Conservation (phyloP, 2,329 filamentous ascomycete species). For the Ceratocystis variospora region DNA sequence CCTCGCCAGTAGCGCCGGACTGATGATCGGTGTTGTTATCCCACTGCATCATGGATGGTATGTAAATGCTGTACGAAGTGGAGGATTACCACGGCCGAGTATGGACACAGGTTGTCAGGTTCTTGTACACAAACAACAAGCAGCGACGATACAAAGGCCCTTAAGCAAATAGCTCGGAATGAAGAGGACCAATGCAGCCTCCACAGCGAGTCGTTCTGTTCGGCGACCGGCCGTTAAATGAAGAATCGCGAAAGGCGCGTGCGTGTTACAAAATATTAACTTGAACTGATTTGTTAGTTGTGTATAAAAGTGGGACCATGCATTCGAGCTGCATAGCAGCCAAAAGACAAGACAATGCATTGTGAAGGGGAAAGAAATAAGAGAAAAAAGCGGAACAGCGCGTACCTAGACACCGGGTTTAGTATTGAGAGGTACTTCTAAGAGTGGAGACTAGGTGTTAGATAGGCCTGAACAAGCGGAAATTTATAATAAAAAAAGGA, state of each 20-base stretch:
- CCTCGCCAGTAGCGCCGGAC: not conserved
- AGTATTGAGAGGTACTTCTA: conserved; percentile 9
- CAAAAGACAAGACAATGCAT: not conserved
- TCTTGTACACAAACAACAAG: no score
- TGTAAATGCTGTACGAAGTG: not conserved
- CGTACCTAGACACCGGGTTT: conserved; percentile 9
- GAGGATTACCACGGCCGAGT: not conserved
- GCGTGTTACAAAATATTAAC: not conserved
- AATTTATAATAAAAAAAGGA: not conserved
- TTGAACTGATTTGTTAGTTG: not conserved
- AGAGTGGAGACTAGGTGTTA: not conserved
- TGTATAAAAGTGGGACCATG: not conserved
- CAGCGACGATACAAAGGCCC: not conserved
- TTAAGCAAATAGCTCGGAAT: not conserved
- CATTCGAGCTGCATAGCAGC: no score
- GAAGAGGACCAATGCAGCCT: no score
- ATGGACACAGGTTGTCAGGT: no score
- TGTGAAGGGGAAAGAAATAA: not conserved
- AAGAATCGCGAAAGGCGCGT: not conserved
- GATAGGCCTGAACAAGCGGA: not conserved
- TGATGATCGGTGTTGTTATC: not conserved
- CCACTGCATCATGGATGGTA: conserved; percentile 6
- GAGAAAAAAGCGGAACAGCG: not conserved
- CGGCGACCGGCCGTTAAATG: no score
- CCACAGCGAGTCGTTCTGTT: no score